phyloP scores from a whole-genome alignment of 371 early-diverging fungal genomes.

The Mucor velutinosus region DNA sequence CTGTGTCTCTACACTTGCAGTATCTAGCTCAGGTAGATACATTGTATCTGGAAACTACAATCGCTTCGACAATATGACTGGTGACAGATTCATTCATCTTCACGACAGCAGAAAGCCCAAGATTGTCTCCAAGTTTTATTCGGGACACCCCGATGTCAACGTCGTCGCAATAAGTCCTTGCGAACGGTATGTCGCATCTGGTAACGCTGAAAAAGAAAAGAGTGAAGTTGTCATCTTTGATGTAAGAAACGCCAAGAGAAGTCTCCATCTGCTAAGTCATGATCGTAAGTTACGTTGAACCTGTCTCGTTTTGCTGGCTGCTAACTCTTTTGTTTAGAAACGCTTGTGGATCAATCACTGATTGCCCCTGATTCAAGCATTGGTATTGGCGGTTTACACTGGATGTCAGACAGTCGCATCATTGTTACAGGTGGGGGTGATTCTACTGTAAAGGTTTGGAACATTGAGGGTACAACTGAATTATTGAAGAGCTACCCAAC shows the following conservation, averaged over 20 bases:
- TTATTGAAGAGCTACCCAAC: conserved; percentile 34
- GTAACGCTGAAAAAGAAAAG: conserved; percentile 36
- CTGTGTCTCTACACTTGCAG: conserved; percentile 30
- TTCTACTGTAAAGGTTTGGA: conserved; percentile 41
- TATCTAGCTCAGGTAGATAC: conserved; percentile 28
- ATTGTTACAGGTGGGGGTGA: conserved; percentile 51
- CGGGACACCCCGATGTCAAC: conserved; percentile 45
- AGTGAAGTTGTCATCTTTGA: conserved; percentile 39
- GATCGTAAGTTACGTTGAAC: conserved; percentile 23
- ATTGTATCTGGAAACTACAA: conserved; percentile 40
- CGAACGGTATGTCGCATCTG: conserved; percentile 40
- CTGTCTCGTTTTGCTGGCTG: not conserved
- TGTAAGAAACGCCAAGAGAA: conserved; percentile 22
- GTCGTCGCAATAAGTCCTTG: conserved; percentile 45
- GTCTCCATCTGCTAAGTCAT: conserved; percentile 30
- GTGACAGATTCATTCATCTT: conserved; percentile 38
- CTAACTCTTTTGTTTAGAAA: conserved; percentile 6
- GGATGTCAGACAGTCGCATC: conserved; percentile 35
- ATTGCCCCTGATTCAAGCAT: conserved; percentile 37
- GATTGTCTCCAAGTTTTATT: conserved; percentile 21
- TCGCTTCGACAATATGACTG: conserved; percentile 25
- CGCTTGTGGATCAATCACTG: conserved; percentile 9
- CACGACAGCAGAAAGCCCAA: conserved; percentile 24
- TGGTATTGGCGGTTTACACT: conserved; percentile 43
- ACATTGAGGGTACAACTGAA: conserved; percentile 22